Base-by-base conservation (phyloP, 2,329 filamentous ascomycete genomes). In the Talaromyces amestolkiae region DNA sequence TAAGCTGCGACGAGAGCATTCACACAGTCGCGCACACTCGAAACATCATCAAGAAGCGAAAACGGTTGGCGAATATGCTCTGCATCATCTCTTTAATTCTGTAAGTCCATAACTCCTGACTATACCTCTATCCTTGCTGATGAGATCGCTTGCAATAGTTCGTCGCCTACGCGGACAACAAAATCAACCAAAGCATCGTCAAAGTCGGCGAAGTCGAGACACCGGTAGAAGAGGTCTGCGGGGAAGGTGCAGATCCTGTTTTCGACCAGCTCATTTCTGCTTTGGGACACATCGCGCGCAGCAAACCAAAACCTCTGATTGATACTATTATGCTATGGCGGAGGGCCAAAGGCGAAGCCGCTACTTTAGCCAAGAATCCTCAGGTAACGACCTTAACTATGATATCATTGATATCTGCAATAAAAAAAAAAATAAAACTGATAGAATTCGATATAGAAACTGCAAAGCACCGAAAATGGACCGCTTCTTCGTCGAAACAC, bases 311-410 rank as follows among this genome's bases (percentile, higher is more conserved):
- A 75, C 91, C 93, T 5, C 80, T 99, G 61, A 97, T 99, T 72
- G 95, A 99, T 77, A 93, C 92, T 22, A 93, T 99, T 77, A 99
- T 99, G 92, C 86, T 96, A 37, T 99, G 95, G 95, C 89, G 95
- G 64, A 98, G 97, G 78, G 91, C 88, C 69, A 98, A 98, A 81
- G 96, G 93, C 69, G 94, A 98, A 77, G 88, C 90, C 24, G 93
- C 93, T 33, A 89, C 87, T 70, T 86, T 89, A 68, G 89, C 90
- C 33, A 81, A 82, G 61, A 80, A 82, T 58, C 72, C 72, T 63
- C 75, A 73, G 66, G 74, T 78, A 63, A 35, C 9, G 8, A 63
- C 11, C 15, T 35, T 33, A 31, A 53, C 7, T 3, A 31, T 35
- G 27, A 8, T 33, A 19, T 31, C 31, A 13, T 33, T 19, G 22